These are phyloP conservation scores for Aspergillus campestris DNA, from an alignment of 495 filamentous ascomycete genomes.

Conservation along the genomic window DNA sequence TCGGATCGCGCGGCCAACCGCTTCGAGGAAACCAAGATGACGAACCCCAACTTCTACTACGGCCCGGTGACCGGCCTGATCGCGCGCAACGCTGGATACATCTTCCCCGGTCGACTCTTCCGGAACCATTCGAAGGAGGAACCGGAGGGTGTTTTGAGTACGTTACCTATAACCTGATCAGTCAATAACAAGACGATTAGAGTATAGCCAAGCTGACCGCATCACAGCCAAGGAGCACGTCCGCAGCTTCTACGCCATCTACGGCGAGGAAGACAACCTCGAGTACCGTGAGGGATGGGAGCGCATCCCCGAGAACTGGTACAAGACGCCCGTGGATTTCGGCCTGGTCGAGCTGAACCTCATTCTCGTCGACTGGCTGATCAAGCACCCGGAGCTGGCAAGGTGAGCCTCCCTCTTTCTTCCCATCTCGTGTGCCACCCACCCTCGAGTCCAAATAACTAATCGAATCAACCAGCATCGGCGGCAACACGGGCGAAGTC, in stretches of 20 bases:
- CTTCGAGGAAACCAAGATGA: conserved; percentile 39
- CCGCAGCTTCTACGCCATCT: conserved; percentile 40
- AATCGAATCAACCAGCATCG: conserved; percentile 26
- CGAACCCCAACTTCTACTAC: conserved; percentile 47
- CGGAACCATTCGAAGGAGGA: conserved; percentile 39
- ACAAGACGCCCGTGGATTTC: conserved; percentile 39
- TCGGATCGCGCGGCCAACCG: conserved; percentile 26
- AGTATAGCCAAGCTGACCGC: conserved; percentile 5
- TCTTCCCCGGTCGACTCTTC: conserved; percentile 37
- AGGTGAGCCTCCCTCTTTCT: conserved; percentile 17
- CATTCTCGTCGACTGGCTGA: conserved; percentile 32
- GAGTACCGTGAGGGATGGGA: conserved; percentile 41
- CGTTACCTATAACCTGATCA: conserved; percentile 4
- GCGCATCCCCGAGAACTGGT: conserved; percentile 54
- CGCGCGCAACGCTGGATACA: conserved; percentile 39
- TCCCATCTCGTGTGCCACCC: not conserved
- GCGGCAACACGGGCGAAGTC: conserved; percentile 48
- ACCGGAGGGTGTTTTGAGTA: conserved; percentile 35
- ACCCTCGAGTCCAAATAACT: not conserved
- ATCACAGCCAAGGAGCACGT: conserved; percentile 27
- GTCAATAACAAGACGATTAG: not conserved
- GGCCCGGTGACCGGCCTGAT: conserved; percentile 40
- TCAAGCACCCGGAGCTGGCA: conserved; percentile 29
- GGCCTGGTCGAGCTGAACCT: conserved; percentile 27
- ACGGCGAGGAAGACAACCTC: conserved; percentile 29